Percentiles rank a stretch among this genome's conserved stretches.
phyloP scores from a whole-genome alignment of 2,329 filamentous ascomycete species.

The Hawksworthiomyces lignivorus region DNA sequence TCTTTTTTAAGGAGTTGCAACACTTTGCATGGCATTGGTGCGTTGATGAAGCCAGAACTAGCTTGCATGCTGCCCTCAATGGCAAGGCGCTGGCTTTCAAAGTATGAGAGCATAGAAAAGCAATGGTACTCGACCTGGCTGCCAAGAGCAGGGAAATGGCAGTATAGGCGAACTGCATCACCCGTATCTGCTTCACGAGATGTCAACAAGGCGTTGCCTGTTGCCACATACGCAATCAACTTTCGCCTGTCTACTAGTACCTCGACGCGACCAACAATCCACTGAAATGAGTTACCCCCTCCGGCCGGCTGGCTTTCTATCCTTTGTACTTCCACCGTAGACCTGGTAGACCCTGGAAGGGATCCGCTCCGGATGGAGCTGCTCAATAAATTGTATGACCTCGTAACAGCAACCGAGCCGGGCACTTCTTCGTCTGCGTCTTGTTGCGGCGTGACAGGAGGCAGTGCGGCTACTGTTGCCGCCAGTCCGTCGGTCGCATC shows the following conservation, averaged over 20 bases:
- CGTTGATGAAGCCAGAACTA: constrained; percentile 11
- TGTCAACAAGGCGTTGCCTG: neutral
- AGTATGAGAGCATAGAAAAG: constrained; percentile 20
- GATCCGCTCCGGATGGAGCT: neutral
- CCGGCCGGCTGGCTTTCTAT: neutral
- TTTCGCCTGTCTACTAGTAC: neutral
- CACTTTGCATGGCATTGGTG: constrained; percentile 20
- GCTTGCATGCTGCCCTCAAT: neutral
- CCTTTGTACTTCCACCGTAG: neutral
- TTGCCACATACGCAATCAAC: neutral
- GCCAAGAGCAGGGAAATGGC: constrained; percentile 23
- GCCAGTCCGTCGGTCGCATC: neutral
- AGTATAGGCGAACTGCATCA: constrained; percentile 14
- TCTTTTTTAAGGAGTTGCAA: constrained; percentile 11
- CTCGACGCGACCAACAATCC: neutral
- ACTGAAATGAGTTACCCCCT: too few relatives aligned
- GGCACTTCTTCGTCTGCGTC: neutral
- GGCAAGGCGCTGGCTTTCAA: constrained; percentile 8
- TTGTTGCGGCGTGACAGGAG: neutral
- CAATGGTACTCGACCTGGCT: constrained; percentile 21
- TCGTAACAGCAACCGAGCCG: neutral
- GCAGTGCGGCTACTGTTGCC: neutral
- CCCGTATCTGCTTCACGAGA: neutral
- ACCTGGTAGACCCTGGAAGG: neutral
- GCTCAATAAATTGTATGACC: neutral